Evolutionary conservation across 2,329 filamentous ascomycete genomes (phyloP).

Genomic region (Penicillium sp.): DNA sequence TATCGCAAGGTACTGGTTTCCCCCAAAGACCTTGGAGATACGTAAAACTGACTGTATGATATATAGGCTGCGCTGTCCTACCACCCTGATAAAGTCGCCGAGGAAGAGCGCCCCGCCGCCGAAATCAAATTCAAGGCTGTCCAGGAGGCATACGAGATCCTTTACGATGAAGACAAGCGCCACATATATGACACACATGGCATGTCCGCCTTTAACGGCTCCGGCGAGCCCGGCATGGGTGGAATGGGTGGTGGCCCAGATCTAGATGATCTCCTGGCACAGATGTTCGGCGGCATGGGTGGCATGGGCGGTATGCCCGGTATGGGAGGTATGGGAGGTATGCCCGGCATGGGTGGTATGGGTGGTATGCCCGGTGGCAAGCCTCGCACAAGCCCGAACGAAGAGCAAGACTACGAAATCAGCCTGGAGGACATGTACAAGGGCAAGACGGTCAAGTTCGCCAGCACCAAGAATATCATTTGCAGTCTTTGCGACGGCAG

Average conservation of each 20-base stretch:
- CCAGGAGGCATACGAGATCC: conserved; percentile 95
- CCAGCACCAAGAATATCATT: conserved; percentile 89
- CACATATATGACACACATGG: conserved; percentile 89
- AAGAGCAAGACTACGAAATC: conserved; percentile 89
- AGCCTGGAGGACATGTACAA: conserved; percentile 95
- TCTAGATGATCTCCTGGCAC: conserved; percentile 86
- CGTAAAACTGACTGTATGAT: conserved; percentile 7
- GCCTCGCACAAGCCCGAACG: conserved; percentile 70
- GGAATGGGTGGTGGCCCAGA: conserved; percentile 60
- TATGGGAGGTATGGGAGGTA: conserved; percentile 39
- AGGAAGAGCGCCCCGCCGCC: conserved; percentile 78
- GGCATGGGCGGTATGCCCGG: conserved; percentile 57
- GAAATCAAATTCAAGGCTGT: conserved; percentile 92
- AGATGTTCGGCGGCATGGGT: conserved; percentile 73
- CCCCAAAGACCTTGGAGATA: background rate
- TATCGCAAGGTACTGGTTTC: conserved; percentile 77
- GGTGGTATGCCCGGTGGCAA: conserved; percentile 35
- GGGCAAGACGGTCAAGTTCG: conserved; percentile 96
- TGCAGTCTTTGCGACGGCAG: conserved; percentile 84
- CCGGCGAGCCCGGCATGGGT: conserved; percentile 62
- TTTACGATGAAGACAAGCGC: conserved; percentile 92
- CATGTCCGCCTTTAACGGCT: conserved; percentile 91
- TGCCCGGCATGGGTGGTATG: conserved; percentile 40
- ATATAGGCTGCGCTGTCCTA: conserved; percentile 76
- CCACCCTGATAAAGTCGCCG: conserved; percentile 94